Percentiles rank a stretch among this genome's conserved stretches.
Conservation (phyloP, 768 basidiomycete genomes). For the Tulasnella sp. region DNA sequence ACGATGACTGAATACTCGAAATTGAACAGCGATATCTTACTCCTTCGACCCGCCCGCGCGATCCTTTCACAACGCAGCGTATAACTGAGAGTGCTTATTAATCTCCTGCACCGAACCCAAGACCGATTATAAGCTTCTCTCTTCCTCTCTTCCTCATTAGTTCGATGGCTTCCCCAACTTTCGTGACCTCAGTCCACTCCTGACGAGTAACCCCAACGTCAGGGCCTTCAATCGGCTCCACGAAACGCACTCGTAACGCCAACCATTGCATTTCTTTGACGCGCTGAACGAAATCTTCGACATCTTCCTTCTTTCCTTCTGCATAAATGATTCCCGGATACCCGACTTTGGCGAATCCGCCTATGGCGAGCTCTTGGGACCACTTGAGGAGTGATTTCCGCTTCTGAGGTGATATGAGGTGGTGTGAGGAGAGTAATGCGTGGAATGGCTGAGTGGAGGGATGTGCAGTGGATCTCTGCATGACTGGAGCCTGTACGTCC, state of each 20-base stretch:
- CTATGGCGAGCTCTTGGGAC: constrained; percentile 36
- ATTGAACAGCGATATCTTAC: too few species aligned
- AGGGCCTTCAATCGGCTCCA: constrained; percentile 33
- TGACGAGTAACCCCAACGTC: constrained; percentile 17
- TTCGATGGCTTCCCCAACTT: constrained; percentile 56
- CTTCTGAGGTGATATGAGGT: constrained; percentile 53
- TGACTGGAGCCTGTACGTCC: constrained; percentile 1
- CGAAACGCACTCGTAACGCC: constrained; percentile 50
- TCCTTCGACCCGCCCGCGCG: not conserved
- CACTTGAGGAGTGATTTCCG: constrained; percentile 45
- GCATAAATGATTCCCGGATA: constrained; percentile 68
- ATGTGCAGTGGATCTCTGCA: not conserved
- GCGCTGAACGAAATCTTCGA: constrained; percentile 53
- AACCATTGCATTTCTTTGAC: constrained; percentile 74
- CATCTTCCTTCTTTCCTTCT: constrained; percentile 39
- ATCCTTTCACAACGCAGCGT: too few species aligned
- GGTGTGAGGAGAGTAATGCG: constrained; percentile 61
- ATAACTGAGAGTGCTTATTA: not conserved
- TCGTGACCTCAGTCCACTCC: constrained; percentile 54
- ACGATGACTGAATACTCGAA: not conserved
- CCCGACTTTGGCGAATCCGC: constrained; percentile 63
- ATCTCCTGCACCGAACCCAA: constrained; percentile 45
- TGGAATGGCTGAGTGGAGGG: constrained; percentile 34
- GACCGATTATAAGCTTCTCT: constrained; percentile 44
- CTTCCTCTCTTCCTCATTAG: constrained; percentile 50